Percentiles rank a stretch among this genome's conserved stretches.
phyloP scores from a whole-genome alignment of 352 stramenopile genomes.

The Phytophthora megakarya region DNA sequence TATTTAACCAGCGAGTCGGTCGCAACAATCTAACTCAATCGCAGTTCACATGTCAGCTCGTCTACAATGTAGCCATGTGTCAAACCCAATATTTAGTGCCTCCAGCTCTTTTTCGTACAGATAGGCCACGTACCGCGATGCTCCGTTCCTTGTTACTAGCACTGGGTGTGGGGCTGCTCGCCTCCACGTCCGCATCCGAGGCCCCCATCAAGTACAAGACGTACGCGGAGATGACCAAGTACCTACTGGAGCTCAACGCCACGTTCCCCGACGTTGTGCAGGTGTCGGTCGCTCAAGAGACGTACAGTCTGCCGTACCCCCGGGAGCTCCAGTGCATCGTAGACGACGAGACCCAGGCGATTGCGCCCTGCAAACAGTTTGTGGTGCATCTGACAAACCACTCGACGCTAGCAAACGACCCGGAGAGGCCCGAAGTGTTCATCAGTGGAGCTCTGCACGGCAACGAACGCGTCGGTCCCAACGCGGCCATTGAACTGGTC shows the following conservation, averaged over 20 bases:
- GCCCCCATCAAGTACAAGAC: slow-evolving; percentile 54
- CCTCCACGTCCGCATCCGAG: background rate
- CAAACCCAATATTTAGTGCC: slow-evolving; percentile 3
- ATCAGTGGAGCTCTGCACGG: slow-evolving; percentile 97
- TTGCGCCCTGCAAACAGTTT: slow-evolving; percentile 78
- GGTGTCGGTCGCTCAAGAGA: slow-evolving; percentile 83
- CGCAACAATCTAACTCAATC: slow-evolving; percentile 52
- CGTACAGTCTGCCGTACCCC: slow-evolving; percentile 78
- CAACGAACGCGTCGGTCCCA: slow-evolving; percentile 94
- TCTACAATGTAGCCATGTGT: slow-evolving; percentile 16
- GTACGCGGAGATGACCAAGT: slow-evolving; percentile 73
- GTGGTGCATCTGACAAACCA: slow-evolving; percentile 91
- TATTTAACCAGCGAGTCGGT: slow-evolving; percentile 80
- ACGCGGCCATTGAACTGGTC: slow-evolving; percentile 90
- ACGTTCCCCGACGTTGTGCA: slow-evolving; percentile 80
- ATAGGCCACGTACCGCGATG: slow-evolving; percentile 27
- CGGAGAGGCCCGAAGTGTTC: slow-evolving; percentile 93
- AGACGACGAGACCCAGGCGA: slow-evolving; percentile 42
- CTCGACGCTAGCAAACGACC: slow-evolving; percentile 67
- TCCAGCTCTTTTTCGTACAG: slow-evolving; percentile 14
- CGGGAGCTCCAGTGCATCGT: slow-evolving; percentile 64
- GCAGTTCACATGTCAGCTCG: background rate
- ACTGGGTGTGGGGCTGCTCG: slow-evolving; percentile 11
- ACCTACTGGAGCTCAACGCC: slow-evolving; percentile 70
- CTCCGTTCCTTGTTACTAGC: slow-evolving; percentile 14